These are phyloP conservation scores for Rhizopus microsporus DNA, from an alignment of 371 early-diverging fungal species.

Conservation along the genomic window DNA sequence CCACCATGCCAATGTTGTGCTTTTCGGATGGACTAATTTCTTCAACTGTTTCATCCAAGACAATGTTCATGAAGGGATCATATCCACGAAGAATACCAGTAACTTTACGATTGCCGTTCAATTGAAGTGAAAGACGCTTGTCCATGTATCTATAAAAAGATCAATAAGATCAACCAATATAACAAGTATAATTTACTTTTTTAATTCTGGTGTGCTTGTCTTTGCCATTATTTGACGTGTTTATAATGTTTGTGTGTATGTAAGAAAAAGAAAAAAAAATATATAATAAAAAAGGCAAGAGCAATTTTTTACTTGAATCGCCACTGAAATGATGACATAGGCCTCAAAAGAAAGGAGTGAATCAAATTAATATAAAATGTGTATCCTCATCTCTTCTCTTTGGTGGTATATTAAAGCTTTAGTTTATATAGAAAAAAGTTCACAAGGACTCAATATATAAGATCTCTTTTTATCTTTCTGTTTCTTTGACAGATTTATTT, in stretches of 20 bases:
- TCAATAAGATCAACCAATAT: neutral
- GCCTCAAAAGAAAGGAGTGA: too few species aligned
- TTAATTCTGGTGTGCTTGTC: conserved; percentile 81
- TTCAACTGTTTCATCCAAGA: conserved; percentile 94
- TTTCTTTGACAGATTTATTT: too few species aligned
- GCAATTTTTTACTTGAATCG: neutral
- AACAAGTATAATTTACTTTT: conserved; percentile 57
- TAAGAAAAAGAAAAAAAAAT: conserved; percentile 5
- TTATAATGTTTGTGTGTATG: conserved; percentile 10
- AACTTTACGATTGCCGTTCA: conserved; percentile 92
- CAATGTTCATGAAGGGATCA: conserved; percentile 98
- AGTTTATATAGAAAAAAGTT: too few species aligned
- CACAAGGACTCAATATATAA: too few species aligned
- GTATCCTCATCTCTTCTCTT: too few species aligned
- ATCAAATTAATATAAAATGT: too few species aligned
- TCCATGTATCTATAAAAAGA: conserved; percentile 86
- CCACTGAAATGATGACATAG: neutral
- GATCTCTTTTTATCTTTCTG: too few species aligned
- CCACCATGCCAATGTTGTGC: conserved; percentile 84
- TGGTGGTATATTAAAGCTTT: too few species aligned
- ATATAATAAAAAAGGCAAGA: conserved; percentile 3
- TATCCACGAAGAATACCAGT: conserved; percentile 94
- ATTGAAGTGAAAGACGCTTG: conserved; percentile 86
- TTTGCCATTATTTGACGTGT: conserved; percentile 50
- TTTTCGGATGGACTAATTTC: conserved; percentile 72